Evolutionary conservation across 2,329 filamentous ascomycete species (phyloP), one percentile per base, ranked within the genome.

Genomic region (Dactylonectria macrodidyma): DNA sequence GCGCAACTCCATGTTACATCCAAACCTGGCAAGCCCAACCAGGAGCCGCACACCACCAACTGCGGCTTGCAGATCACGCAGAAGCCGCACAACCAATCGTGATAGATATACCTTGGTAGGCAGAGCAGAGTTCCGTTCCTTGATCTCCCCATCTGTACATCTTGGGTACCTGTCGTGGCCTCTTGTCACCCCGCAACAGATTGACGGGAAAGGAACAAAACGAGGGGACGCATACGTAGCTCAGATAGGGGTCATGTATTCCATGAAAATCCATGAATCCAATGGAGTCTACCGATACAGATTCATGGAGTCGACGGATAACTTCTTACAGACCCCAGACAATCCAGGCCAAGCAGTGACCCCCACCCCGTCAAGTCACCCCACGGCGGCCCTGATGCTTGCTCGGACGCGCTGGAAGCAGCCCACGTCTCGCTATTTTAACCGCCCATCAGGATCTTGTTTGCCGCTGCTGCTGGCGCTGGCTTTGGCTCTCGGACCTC

Each of bases 41-140:
- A 54, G 54, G 64, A 66, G 64, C 64, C 64, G 64, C 64, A 66
- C 57, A 61, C 63, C 63, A 44, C 16, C 64, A 61, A 54, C 52
- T 30, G 46, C 52, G 58, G 41, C 22, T 54, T 66, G 64, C 59
- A 66, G 64, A 66, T 66, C 64, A 66, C 57, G 33, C 51, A 54
- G 33, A 54, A 54, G 62, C 59, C 24, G 26, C 58, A 30, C 19
- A 60, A 46, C 58, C 33, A 59, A 63, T 44, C 60, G 33, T 65
- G 41, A 55, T 48, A 46, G 26, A 30, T 30, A 30, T 30, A 30
- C 26, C 26, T 30, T 30, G 26, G 26, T 30, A 30, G 26, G 4
- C 26, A 30, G 26, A 30, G 26, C 26, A 5, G 26, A 7, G 7
- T 19, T 19, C 19, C 19, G 26, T 30, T 30, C 26, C 26, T 30